Conservation (phyloP, 768 basidiomycete species). For the Leccinellum rugosiceps region DNA sequence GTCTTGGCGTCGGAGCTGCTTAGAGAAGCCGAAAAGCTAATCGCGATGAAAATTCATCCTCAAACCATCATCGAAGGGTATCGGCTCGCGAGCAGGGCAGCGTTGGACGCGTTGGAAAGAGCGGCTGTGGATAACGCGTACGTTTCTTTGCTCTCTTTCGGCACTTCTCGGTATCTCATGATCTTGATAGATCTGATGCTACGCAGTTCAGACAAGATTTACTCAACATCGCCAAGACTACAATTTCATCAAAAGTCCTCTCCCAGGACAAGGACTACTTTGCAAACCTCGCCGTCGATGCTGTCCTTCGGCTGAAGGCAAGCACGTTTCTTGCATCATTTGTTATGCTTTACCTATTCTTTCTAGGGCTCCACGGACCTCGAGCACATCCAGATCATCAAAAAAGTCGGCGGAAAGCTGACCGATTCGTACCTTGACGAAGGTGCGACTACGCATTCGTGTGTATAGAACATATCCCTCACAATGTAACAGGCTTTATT, state of each 20-base stretch:
- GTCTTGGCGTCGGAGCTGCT: constrained; percentile 90
- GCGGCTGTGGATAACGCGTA: constrained; percentile 84
- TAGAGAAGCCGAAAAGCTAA: constrained; percentile 93
- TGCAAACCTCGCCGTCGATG: constrained; percentile 95
- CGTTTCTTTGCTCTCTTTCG: constrained; percentile 26
- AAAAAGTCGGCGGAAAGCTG: constrained; percentile 98
- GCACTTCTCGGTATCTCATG: background rate
- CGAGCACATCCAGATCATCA: constrained; percentile 99
- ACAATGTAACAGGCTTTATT: constrained; percentile 72
- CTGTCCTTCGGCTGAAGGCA: constrained; percentile 88
- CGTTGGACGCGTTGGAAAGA: constrained; percentile 78
- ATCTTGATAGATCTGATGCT: constrained; percentile 56
- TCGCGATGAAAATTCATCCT: constrained; percentile 90
- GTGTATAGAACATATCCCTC: background rate
- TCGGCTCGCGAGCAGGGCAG: constrained; percentile 84
- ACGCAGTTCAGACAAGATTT: constrained; percentile 82
- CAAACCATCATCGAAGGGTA: constrained; percentile 98
- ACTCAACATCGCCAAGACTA: constrained; percentile 95
- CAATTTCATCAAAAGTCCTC: constrained; percentile 92
- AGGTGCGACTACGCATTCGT: constrained; percentile 43
- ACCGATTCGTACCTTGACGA: constrained; percentile 98
- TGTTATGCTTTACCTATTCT: constrained; percentile 1
- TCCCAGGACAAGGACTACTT: constrained; percentile 98
- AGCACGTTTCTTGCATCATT: background rate
- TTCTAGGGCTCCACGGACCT: constrained; percentile 92